Conservation (phyloP, 805 yeast genomes). For the Teunomyces aglyptinius region DNA sequence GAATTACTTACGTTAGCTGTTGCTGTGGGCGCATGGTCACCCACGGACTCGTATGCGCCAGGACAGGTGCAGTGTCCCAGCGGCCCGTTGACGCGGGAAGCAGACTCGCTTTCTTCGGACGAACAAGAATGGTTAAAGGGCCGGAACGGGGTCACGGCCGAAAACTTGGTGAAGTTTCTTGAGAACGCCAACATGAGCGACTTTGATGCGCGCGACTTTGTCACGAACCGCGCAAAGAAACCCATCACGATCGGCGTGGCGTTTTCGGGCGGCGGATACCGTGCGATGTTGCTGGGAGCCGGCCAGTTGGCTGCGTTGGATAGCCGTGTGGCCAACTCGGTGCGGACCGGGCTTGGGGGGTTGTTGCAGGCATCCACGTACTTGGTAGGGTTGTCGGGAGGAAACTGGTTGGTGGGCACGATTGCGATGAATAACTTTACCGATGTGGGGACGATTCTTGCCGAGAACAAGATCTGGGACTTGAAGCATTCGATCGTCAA, state of each 20-base stretch:
- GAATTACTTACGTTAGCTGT: slow-evolving; percentile 1
- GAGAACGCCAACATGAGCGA: slow-evolving; percentile 45
- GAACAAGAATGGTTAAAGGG: slow-evolving; percentile 55
- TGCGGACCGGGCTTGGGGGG: slow-evolving; percentile 36
- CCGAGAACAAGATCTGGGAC: slow-evolving; percentile 34
- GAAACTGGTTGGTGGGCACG: slow-evolving; percentile 64
- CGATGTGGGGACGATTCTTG: slow-evolving; percentile 42
- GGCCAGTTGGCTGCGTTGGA: slow-evolving; percentile 43
- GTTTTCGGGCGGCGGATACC: slow-evolving; percentile 84
- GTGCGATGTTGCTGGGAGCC: slow-evolving; percentile 71
- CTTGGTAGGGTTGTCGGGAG: slow-evolving; percentile 65
- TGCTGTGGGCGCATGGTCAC: slow-evolving; percentile 11
- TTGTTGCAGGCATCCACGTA: slow-evolving; percentile 69
- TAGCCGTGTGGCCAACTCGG: slow-evolving; percentile 28
- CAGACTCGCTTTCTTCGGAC: slow-evolving; percentile 41
- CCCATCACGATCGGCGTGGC: slow-evolving; percentile 53
- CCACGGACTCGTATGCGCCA: slow-evolving; percentile 59
- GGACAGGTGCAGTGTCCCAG: slow-evolving; percentile 55
- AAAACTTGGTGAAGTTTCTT: slow-evolving; percentile 46
- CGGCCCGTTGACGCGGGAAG: slow-evolving; percentile 41
- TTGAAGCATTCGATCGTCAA: slow-evolving; percentile 67
- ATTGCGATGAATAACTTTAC: slow-evolving; percentile 60
- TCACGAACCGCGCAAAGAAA: slow-evolving; percentile 32
- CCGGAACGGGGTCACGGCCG: slow-evolving; percentile 46
- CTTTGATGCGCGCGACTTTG: slow-evolving; percentile 45